These are phyloP conservation scores for Tillandsia leiboldiana DNA, from an alignment of 176 grass and related monocot genomes.

Conservation along the genomic window DNA sequence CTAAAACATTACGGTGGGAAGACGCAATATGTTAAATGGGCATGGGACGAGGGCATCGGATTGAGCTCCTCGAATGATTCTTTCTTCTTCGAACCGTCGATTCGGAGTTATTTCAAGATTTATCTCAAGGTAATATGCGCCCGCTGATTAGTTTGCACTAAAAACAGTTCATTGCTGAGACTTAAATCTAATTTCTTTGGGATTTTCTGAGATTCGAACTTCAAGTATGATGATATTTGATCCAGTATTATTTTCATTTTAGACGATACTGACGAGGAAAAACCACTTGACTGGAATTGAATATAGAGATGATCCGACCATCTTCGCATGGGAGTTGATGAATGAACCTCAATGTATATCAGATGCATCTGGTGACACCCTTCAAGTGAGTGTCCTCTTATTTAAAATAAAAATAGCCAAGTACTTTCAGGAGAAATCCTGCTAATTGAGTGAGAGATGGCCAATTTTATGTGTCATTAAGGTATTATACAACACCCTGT, in stretches of 20 bases:
- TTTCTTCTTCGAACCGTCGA: conserved; percentile 24
- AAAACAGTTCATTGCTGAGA: too few relatives aligned
- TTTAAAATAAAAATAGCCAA: neutral
- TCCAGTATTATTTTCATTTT: neutral
- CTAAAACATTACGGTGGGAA: conserved; percentile 20
- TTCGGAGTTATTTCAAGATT: conserved; percentile 18
- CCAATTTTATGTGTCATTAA: too few relatives aligned
- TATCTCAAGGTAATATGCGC: conserved; percentile 15
- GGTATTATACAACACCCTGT: too few relatives aligned
- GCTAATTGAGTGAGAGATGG: neutral
- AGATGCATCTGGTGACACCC: conserved; percentile 70
- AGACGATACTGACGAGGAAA: conserved; percentile 25
- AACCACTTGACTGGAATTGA: conserved; percentile 28
- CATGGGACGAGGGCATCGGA: conserved; percentile 19
- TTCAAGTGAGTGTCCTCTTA: conserved; percentile 43
- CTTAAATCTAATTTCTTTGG: too few relatives aligned
- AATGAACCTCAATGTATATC: conserved; percentile 88
- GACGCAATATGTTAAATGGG: conserved; percentile 29
- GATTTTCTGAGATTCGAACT: neutral
- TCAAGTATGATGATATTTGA: neutral
- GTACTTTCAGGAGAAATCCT: neutral
- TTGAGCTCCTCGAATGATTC: conserved; percentile 26
- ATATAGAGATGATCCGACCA: conserved; percentile 59
- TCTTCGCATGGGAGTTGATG: conserved; percentile 94
- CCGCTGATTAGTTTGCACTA: neutral